Evolutionary conservation across 495 filamentous ascomycete genomes (phyloP), one percentile per base, ranked within the genome.

Genomic region (Chaetomium tenue): DNA sequence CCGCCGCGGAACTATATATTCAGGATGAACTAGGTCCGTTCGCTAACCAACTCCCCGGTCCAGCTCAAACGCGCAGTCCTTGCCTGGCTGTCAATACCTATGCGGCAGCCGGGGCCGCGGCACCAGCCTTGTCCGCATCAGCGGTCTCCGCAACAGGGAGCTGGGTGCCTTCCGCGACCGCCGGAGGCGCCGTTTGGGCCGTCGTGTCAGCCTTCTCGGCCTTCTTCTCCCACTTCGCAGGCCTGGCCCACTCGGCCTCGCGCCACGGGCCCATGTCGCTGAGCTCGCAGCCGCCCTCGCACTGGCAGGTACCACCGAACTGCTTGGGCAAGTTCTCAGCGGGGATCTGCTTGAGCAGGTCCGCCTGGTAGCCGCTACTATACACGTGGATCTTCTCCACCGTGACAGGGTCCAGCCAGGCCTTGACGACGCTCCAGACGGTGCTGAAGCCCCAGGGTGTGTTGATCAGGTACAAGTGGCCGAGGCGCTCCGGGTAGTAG

Each of bases 401-500:
- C 26, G 94, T 98, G 70, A 98, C 91, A 58, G 94, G 94, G 81
- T 98, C 94, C 56, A 98, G 82, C 83, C 95, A 97, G 25, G 83
- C 82, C 82, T 95, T 96, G 74, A 98, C 83, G 58, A 95, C 81
- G 72, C 77, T 85, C 82, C 94, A 98, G 57, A 89, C 90, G 66
- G 79, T 79, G 68, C 87, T 86, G 83, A 96, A 97, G 28, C 91
- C 91, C 91, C 92, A 97, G 37, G 92, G 93, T 20, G 93, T 91
- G 81, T 98, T 98, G 86, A 98, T 97, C 61, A 98, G 78, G 81
- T 96, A 98, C 65, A 98, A 81, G 71, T 89, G 89, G 64, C 83
- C 83, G 25, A 97, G 81, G 60, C 91, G 89, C 81, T 98, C 94
- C 22, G 94, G 94, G 81, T 98, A 98, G 87, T 98, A 97, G 85